Percentiles rank a stretch among this genome's conserved stretches.
Conservation (phyloP, 2,329 filamentous ascomycete species). For the Alternaria hordeiaustralica region DNA sequence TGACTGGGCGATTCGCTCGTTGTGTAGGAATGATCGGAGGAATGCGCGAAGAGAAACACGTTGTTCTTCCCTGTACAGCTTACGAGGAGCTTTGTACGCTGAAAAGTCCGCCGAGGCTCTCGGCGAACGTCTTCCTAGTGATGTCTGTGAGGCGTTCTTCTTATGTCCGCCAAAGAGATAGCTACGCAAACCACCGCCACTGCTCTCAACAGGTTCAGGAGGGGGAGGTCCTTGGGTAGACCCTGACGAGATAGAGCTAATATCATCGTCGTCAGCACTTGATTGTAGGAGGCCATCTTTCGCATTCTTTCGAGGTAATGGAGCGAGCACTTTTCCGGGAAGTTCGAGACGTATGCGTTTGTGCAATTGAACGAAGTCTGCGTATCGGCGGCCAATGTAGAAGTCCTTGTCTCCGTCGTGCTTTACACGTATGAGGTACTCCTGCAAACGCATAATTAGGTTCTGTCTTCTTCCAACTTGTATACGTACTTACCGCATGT, state of each 20-base stretch:
- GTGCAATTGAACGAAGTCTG: slow-evolving; percentile 83
- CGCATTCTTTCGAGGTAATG: slow-evolving; percentile 92
- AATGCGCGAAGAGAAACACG: slow-evolving; percentile 91
- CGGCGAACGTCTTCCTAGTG: slow-evolving; percentile 42
- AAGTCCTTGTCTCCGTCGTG: slow-evolving; percentile 75
- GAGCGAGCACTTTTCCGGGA: slow-evolving; percentile 86
- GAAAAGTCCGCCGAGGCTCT: slow-evolving; percentile 42
- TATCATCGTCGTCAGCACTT: slow-evolving; percentile 70
- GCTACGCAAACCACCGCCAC: slow-evolving; percentile 51
- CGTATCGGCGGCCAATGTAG: slow-evolving; percentile 84
- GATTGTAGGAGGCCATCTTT: slow-evolving; percentile 67
- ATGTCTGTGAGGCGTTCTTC: slow-evolving; percentile 51
- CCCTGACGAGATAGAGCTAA: slow-evolving; percentile 78
- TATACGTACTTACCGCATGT: slow-evolving; percentile 72
- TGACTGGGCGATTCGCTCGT: slow-evolving; percentile 81
- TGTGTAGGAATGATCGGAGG: slow-evolving; percentile 83
- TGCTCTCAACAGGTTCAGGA: slow-evolving; percentile 46
- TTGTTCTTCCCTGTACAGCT: slow-evolving; percentile 86
- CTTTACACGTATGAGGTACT: slow-evolving; percentile 90
- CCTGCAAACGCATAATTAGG: slow-evolving; percentile 55
- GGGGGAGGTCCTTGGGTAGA: slow-evolving; percentile 68
- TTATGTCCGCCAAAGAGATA: slow-evolving; percentile 53
- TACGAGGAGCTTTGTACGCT: slow-evolving; percentile 52
- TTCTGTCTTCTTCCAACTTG: background rate
- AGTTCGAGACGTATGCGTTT: slow-evolving; percentile 82